phyloP scores from a whole-genome alignment of 1,139 yeast species.

The Hansenula sp. region DNA sequence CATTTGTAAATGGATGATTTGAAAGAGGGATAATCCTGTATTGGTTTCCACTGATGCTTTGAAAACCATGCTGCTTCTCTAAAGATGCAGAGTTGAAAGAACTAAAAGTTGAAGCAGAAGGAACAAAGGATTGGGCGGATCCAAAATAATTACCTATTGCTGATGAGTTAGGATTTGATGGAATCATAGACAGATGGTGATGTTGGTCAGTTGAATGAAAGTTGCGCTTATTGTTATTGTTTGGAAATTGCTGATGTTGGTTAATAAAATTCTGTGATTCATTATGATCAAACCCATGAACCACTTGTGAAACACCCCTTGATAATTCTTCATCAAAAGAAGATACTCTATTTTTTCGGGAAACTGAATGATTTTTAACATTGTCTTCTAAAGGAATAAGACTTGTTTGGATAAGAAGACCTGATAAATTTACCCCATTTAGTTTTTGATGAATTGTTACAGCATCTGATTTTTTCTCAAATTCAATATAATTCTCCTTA shows the following conservation, averaged over 20 bases:
- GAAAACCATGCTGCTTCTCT: background rate
- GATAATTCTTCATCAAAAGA: too few species aligned
- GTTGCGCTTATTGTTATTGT: background rate
- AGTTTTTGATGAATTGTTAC: slow-evolving; percentile 15
- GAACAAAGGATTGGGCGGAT: background rate
- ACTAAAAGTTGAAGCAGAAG: slow-evolving; percentile 2
- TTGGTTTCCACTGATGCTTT: slow-evolving; percentile 1
- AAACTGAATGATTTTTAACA: slow-evolving; percentile 1
- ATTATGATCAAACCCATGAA: too few species aligned
- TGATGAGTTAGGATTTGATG: background rate
- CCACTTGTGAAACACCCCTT: too few species aligned
- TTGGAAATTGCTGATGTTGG: background rate
- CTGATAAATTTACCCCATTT: slow-evolving; percentile 22
- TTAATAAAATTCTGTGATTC: too few species aligned
- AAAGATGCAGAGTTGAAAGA: slow-evolving; percentile 6
- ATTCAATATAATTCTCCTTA: slow-evolving; percentile 18
- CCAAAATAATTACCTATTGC: background rate
- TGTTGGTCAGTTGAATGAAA: background rate
- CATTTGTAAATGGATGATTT: background rate
- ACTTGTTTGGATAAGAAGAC: slow-evolving; percentile 11
- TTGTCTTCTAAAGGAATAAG: slow-evolving; percentile 7
- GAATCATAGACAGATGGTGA: background rate
- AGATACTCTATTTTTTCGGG: too few species aligned
- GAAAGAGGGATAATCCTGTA: slow-evolving; percentile 1
- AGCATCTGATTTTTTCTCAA: slow-evolving; percentile 20